Evolutionary conservation across 208 protist species (phyloP).

Genomic region (Trypanosoma cruzi): DNA sequence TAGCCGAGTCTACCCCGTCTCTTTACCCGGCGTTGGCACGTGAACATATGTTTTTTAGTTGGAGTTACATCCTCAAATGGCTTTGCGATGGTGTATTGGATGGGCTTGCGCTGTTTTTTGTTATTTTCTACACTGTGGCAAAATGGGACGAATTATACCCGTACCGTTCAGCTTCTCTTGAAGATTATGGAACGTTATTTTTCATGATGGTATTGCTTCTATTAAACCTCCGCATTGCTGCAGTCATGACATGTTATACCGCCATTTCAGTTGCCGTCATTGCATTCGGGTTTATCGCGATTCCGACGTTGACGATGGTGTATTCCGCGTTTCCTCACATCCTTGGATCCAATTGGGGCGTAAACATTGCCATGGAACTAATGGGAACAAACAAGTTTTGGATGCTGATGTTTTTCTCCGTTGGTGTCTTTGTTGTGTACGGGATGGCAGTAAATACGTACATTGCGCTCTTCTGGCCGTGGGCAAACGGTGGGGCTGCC

Average conservation of each 20-base stretch:
- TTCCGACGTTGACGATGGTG: slow-evolving; percentile 2
- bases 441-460: slow-evolving; percentile 59
- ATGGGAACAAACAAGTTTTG: slow-evolving; percentile 51
- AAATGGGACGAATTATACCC: slow-evolving; percentile 55
- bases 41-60: slow-evolving; percentile 78
- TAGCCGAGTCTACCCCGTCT: slow-evolving; percentile 66
- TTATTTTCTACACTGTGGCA: slow-evolving; percentile 49
- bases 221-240: slow-evolving; percentile 66
- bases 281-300: slow-evolving; percentile 51
- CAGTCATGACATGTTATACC: slow-evolving; percentile 58
- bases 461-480: slow-evolving; percentile 62
- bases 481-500: slow-evolving; percentile 55
- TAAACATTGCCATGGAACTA: slow-evolving; percentile 48
- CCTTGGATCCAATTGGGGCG: slow-evolving; percentile 61
- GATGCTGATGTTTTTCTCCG: slow-evolving; percentile 50
- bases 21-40: slow-evolving; percentile 68
- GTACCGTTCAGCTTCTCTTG: slow-evolving; percentile 36
- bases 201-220: slow-evolving; percentile 76
- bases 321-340: slow-evolving; percentile 68
- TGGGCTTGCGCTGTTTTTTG: slow-evolving; percentile 56
- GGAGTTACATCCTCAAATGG: slow-evolving; percentile 67
- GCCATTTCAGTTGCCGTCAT: slow-evolving; percentile 44
- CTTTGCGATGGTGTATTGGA: slow-evolving; percentile 57
- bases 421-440: slow-evolving; percentile 56
- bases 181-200: slow-evolving; percentile 70